Percentiles rank a stretch among this genome's conserved stretches.
Evolutionary conservation across 371 early-diverging fungal species (phyloP).

Genomic region (Nematocida displodere): DNA sequence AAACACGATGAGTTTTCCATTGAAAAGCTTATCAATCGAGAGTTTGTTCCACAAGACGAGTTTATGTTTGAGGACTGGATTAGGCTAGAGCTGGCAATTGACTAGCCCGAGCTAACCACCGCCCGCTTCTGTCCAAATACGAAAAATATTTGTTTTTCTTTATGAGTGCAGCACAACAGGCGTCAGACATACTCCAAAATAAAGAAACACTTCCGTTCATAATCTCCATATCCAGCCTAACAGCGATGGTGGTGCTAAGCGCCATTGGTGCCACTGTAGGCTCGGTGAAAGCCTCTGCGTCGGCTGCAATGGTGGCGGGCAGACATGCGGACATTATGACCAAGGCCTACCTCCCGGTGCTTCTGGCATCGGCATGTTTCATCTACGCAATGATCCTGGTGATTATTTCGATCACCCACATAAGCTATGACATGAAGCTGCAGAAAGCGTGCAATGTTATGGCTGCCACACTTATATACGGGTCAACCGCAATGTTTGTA

Average conservation of each 20-base stretch:
- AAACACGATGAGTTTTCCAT: neutral
- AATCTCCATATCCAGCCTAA: neutral
- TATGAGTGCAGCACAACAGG: neutral
- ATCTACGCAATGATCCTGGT: constrained; percentile 30
- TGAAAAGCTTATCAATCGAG: neutral
- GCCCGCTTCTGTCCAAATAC: too few species aligned
- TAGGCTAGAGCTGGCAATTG: too few species aligned
- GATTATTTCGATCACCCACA: neutral
- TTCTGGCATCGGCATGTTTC: constrained; percentile 40
- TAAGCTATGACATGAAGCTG: neutral
- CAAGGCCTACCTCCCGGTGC: constrained; percentile 31
- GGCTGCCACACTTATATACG: constrained; percentile 10
- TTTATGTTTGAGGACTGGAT: neutral
- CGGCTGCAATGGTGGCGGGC: constrained; percentile 40
- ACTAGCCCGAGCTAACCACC: too few species aligned
- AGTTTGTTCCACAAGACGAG: neutral
- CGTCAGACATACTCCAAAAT: too few species aligned
- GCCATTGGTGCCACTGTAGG: constrained; percentile 35
- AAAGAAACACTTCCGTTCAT: constrained; percentile 29
- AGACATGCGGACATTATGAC: constrained; percentile 14
- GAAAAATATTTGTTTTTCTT: constrained; percentile 41
- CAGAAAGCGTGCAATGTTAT: neutral
- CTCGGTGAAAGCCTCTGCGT: constrained; percentile 20
- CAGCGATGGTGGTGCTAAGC: constrained; percentile 22
- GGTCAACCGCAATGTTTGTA: constrained; percentile 9